Evolutionary conservation across 2,329 filamentous ascomycete species (phyloP), one percentile per base, ranked within the genome.

Genomic region (Paraconiothyrium sp.): DNA sequence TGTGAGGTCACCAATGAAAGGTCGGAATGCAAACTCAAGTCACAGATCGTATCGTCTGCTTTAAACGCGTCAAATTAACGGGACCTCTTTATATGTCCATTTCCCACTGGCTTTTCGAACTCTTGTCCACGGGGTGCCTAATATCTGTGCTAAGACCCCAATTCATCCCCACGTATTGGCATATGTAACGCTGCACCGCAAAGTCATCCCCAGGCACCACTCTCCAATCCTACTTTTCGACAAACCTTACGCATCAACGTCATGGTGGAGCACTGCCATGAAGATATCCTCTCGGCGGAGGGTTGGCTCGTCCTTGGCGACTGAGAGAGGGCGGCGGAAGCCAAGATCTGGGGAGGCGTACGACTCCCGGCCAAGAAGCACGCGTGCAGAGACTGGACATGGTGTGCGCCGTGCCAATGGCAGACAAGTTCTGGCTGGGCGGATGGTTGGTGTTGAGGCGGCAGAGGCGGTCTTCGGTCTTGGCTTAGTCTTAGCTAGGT

Each of bases 181-280:
- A 61, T 44, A 73, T 70, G 68, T 66, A 72, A 73, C 61, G 60
- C 39, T 66, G 67, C 60, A 62, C 65, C 47, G 61, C 52, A 14
- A 48, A 51, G 30, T 52, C 32, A 60, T 58, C 58, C 58, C 57
- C 66, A 64, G 65, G 68, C 64, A 63, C 57, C 60, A 59, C 66
- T 66, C 67, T 70, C 67, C 59, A 54, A 30, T 43, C 50, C 8
- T 34, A 16, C 49, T 35, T 35, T 11, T 35, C 14, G 10, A 59
- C 62, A 57, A 49, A 56, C 55, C 49, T 60, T 60, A 54, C 68
- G 65, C 64, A 64, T 61, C 57, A 50, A 74, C 72, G 68, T 74
- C 72, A 74, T 74, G 67, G 70, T 69, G 72, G 70, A 63, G 59
- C 64, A 46, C 8, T 24, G 16, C 49, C 48, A 51, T 51, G 48